phyloP scores from a whole-genome alignment of 2,329 filamentous ascomycete species.

The Mariannaea elegans region DNA sequence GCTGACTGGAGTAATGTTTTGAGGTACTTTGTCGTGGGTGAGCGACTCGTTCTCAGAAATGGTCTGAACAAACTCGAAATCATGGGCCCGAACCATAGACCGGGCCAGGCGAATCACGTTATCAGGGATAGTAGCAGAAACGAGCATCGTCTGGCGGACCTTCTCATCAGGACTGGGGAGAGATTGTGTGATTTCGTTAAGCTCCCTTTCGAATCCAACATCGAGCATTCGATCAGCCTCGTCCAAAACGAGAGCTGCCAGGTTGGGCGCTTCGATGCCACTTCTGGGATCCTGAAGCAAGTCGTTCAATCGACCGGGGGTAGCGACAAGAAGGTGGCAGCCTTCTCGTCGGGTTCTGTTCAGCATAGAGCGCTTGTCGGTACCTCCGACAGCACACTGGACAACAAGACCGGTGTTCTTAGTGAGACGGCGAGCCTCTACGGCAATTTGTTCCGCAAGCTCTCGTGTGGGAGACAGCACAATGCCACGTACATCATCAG shows the following conservation, averaged over 20 bases:
- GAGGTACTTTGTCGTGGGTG: slow-evolving; percentile 86
- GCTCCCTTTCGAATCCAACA: slow-evolving; percentile 80
- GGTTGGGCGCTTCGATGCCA: slow-evolving; percentile 76
- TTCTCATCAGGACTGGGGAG: slow-evolving; percentile 72
- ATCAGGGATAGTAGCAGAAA: slow-evolving; percentile 90
- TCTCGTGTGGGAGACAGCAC: slow-evolving; percentile 84
- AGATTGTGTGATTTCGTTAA: slow-evolving; percentile 65
- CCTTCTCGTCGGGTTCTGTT: slow-evolving; percentile 74
- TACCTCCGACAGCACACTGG: slow-evolving; percentile 89
- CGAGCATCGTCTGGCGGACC: slow-evolving; percentile 89
- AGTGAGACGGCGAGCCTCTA: slow-evolving; percentile 77
- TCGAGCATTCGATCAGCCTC: slow-evolving; percentile 99
- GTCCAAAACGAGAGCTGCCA: slow-evolving; percentile 93
- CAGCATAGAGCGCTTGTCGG: slow-evolving; percentile 77
- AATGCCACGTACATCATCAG: slow-evolving; percentile 72
- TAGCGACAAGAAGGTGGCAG: slow-evolving; percentile 90
- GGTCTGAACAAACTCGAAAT: slow-evolving; percentile 93
- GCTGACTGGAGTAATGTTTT: slow-evolving; percentile 73
- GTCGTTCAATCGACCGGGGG: slow-evolving; percentile 87
- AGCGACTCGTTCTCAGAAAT: slow-evolving; percentile 82
- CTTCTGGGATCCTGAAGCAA: slow-evolving; percentile 73
- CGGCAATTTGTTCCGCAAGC: slow-evolving; percentile 81
- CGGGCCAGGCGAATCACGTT: slow-evolving; percentile 84
- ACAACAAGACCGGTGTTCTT: slow-evolving; percentile 71
- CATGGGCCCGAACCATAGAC: slow-evolving; percentile 76